Base-by-base conservation (phyloP, 228 moss, liverwort and hornwort genomes). In the Sphagnum fallax region DNA sequence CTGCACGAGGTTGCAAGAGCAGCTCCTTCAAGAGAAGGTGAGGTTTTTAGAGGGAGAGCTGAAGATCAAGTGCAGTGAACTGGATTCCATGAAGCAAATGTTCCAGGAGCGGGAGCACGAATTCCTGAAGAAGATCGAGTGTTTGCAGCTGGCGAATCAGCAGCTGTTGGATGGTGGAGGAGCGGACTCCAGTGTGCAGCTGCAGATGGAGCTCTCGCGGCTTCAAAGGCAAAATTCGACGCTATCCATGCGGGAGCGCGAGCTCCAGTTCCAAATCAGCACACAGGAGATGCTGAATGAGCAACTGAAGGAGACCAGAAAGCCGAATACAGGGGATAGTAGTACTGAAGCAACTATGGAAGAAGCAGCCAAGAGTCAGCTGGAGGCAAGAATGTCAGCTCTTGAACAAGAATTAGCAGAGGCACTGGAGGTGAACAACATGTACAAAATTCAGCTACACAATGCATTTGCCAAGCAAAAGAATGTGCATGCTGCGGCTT, bases 201-300 rank as follows among this genome's bases (percentile, higher is more conserved):
- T 87, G 55, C 87, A 87, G 62, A 80, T 83, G 78, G 87, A 87
- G 53, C 72, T 87, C 11, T 77, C 83, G 9, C 80, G 83, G 16
- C 87, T 87, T 7, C 87, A 87, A 66, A 83, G 77, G 51, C 87
- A 87, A 64, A 87, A 87, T 18, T 87, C 83, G 49, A 74, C 78
- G 49, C 83, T 87, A 16, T 78, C 81, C 60, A 71, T 83, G 18
- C 83, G 87, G 12, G 87, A 87, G 52, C 87, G 83, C 15, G 87
- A 81, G 81, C 76, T 87, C 32, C 80, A 80, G 72, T 83, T 78
- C 65, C 78, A 87, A 55, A 80, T 87, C 5, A 83, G 74, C 64
- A 78, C 81, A 55, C 83, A 87, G 50, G 83, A 87, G 8, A 80
- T 83, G 72, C 32, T 32, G 32, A 81, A 75, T 64, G 72, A 76